These are phyloP conservation scores for Alternaria infectoria DNA, from an alignment of 2,329 filamentous ascomycete species.

Conservation along the genomic window DNA sequence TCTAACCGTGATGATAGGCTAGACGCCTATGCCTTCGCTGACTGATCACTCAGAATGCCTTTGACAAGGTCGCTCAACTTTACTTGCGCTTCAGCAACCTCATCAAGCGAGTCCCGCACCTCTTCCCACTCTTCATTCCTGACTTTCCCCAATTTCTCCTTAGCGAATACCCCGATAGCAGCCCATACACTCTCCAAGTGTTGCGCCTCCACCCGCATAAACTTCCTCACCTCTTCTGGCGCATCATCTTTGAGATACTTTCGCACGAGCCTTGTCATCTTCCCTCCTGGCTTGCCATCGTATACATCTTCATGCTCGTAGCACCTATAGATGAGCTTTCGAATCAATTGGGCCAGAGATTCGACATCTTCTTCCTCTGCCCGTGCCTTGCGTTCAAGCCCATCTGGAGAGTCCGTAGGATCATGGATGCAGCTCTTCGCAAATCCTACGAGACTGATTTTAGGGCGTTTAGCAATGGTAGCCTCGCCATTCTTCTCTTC, in stretches of 20 bases:
- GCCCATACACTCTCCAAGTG: background rate
- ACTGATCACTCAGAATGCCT: background rate
- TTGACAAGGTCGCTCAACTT: background rate
- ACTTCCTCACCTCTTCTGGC: background rate
- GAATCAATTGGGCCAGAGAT: background rate
- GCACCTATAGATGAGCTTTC: background rate
- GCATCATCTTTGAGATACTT: background rate
- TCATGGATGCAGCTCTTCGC: background rate
- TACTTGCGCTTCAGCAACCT: background rate
- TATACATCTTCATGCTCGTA: background rate
- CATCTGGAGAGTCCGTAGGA: background rate
- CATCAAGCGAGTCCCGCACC: background rate
- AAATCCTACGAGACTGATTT: background rate
- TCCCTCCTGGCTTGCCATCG: background rate
- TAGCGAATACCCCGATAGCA: background rate
- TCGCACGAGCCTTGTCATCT: background rate
- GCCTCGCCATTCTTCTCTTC: background rate
- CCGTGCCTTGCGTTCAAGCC: background rate
- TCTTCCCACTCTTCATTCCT: background rate
- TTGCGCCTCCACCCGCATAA: background rate
- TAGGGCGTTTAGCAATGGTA: background rate
- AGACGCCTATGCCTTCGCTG: background rate
- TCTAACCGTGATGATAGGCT: too few species aligned
- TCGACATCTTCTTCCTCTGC: background rate
- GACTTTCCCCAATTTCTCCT: background rate